A percentile compares a stretch with the other conserved stretches of the same genome.
Conservation (phyloP, 2,329 filamentous ascomycete genomes). For the Aspergillus pseudotamarii region DNA sequence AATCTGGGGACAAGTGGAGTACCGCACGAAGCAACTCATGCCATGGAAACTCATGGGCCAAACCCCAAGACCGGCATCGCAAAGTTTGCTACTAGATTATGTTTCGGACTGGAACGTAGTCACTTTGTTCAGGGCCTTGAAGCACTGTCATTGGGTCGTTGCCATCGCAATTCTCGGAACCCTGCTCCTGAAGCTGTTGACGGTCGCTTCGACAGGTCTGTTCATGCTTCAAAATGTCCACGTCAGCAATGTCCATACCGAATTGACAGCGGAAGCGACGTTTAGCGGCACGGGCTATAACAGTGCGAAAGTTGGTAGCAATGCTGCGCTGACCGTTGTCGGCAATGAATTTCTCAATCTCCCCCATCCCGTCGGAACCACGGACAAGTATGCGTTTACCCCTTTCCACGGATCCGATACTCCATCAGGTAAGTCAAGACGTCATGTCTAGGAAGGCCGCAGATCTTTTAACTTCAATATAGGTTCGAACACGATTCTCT, state of each 20-base stretch:
- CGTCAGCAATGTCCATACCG: background rate
- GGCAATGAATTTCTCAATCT: constrained; percentile 1
- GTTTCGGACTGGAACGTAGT: constrained; percentile 16
- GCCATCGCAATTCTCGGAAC: constrained; percentile 7
- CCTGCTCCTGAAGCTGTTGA: constrained; percentile 11
- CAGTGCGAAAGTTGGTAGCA: background rate
- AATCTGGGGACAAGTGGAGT: constrained; percentile 15
- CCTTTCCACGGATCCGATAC: constrained; percentile 4
- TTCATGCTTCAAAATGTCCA: constrained; percentile 11
- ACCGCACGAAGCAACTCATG: constrained; percentile 15
- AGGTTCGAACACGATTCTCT: constrained; percentile 4
- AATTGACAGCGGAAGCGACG: background rate
- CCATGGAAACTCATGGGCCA: constrained; percentile 12
- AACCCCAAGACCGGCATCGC: background rate
- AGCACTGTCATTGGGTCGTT: background rate
- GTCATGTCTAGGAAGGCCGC: too few relatives aligned
- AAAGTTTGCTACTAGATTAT: constrained; percentile 14
- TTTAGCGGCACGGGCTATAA: constrained; percentile 3
- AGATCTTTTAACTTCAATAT: background rate
- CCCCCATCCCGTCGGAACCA: constrained; percentile 9
- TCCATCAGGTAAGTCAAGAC: background rate
- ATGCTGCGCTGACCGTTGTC: constrained; percentile 5
- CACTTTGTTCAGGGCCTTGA: constrained; percentile 1
- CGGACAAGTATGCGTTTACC: constrained; percentile 13
- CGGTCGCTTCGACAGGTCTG: constrained; percentile 15